These are phyloP conservation scores for Venturiaceae sp. DNA, from an alignment of 2,329 filamentous ascomycete species.

Conservation along the genomic window DNA sequence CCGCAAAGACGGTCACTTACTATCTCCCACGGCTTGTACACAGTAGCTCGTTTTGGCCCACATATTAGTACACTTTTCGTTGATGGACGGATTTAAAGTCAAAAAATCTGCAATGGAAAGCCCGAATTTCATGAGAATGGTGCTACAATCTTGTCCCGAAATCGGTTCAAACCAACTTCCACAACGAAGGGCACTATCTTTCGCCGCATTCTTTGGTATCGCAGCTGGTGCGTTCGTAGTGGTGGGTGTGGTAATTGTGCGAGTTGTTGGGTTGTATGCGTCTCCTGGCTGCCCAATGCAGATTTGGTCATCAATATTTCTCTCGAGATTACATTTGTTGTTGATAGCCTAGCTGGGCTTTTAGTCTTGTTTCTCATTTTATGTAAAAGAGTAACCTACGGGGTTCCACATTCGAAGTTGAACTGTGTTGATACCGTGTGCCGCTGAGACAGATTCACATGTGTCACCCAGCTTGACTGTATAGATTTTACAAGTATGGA, in stretches of 20 bases:
- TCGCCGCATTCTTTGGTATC: not conserved
- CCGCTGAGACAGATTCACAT: not conserved
- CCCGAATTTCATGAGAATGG: not conserved
- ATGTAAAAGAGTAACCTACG: not conserved
- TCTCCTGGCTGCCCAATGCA: not conserved
- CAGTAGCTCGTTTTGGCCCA: not conserved
- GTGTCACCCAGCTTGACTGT: not conserved
- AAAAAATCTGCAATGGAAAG: not conserved
- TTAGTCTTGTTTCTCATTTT: not conserved
- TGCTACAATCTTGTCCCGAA: not conserved
- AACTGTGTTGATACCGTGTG: not conserved
- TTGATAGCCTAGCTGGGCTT: not conserved
- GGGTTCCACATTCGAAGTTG: not conserved
- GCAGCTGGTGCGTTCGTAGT: not conserved
- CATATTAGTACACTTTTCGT: not conserved
- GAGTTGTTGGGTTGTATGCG: not conserved
- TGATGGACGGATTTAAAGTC: not conserved
- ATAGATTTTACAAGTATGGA: conserved; percentile 7
- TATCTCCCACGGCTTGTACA: not conserved
- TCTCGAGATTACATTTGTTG: not conserved
- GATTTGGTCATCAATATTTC: not conserved
- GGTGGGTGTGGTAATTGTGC: not conserved
- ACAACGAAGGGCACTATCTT: not conserved
- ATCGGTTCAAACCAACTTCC: not conserved
- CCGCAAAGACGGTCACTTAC: not conserved